A percentile compares a stretch with the other conserved stretches of the same genome.
Conservation (phyloP, 208 protist genomes). For the Crithidia sp. region DNA sequence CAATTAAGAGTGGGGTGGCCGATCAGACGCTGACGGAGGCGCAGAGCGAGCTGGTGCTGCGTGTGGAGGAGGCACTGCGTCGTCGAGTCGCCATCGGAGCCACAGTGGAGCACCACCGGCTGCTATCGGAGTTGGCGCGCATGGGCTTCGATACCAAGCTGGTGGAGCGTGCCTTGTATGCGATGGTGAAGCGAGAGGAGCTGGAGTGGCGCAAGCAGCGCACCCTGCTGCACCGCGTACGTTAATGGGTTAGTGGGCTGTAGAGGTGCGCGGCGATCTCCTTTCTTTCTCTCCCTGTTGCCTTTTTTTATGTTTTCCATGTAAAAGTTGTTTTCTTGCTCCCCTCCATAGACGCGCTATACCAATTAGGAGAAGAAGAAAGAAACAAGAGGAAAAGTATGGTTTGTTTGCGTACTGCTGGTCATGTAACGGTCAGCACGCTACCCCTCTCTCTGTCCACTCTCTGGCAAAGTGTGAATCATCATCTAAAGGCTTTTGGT, state of each 20-base stretch:
- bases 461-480: too few species aligned
- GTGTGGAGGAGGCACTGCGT: slow-evolving; percentile 86
- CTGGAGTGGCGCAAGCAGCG: slow-evolving; percentile 92
- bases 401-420: too few species aligned
- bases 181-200: slow-evolving; percentile 90
- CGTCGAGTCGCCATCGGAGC: slow-evolving; percentile 83
- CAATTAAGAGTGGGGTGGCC: slow-evolving; percentile 82
- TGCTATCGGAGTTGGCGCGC: slow-evolving; percentile 78
- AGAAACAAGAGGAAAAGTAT: too few species aligned
- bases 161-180: slow-evolving; percentile 86
- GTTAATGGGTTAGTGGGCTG: slow-evolving; percentile 26
- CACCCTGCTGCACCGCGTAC: slow-evolving; percentile 72
- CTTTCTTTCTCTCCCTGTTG: too few species aligned
- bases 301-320: too few species aligned
- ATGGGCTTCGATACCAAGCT: slow-evolving; percentile 88
- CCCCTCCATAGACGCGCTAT: too few species aligned
- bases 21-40: slow-evolving; percentile 84
- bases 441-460: too few species aligned
- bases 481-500: background rate
- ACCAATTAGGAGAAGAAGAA: too few species aligned
- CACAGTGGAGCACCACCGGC: slow-evolving; percentile 84
- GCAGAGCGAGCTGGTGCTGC: slow-evolving; percentile 83
- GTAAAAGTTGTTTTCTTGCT: too few species aligned
- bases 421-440: too few species aligned
- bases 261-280: too few species aligned